A percentile compares a stretch with the other conserved stretches of the same genome.
These are phyloP conservation scores for Mycena capillaripes DNA, from an alignment of 768 basidiomycete genomes.

Conservation along the genomic window DNA sequence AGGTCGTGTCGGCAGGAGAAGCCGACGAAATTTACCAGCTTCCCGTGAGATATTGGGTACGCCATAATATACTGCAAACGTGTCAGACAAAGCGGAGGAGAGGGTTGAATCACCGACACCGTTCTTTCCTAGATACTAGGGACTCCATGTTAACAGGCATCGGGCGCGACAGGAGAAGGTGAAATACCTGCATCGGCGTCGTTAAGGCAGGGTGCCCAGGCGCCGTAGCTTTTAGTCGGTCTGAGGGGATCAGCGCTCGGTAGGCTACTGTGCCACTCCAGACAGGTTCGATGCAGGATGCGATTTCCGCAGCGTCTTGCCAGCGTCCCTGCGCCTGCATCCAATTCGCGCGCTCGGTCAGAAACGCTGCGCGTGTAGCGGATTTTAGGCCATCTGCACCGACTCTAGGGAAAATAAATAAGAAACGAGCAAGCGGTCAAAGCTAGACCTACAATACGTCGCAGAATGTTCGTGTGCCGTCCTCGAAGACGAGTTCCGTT, in stretches of 20 bases:
- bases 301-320: conserved; percentile 55
- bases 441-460: conserved; percentile 62
- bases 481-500: conserved; percentile 70
- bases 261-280: conserved; percentile 76
- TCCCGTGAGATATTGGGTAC: conserved; percentile 73
- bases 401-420: conserved; percentile 29
- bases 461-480: conserved; percentile 70
- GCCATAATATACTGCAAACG: conserved; percentile 66
- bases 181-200: conserved; percentile 63
- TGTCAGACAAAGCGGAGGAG: conserved; percentile 5
- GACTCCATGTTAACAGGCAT: conserved; percentile 1
- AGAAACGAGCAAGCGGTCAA: neutral
- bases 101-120: conserved; percentile 49
- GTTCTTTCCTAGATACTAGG: conserved; percentile 70
- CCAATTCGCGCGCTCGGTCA: conserved; percentile 53
- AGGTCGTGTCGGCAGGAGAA: conserved; percentile 65
- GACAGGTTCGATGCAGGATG: conserved; percentile 61
- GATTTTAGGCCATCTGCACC: conserved; percentile 42
- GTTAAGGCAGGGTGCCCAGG: conserved; percentile 65
- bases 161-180: neutral
- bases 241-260: conserved; percentile 69
- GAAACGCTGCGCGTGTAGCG: conserved; percentile 47
- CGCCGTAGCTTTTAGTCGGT: conserved; percentile 54
- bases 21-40: conserved; percentile 73
- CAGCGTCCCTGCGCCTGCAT: conserved; percentile 50